Base-by-base conservation (phyloP, 2,329 filamentous ascomycete species). In the Ophiostoma angusticollis region DNA sequence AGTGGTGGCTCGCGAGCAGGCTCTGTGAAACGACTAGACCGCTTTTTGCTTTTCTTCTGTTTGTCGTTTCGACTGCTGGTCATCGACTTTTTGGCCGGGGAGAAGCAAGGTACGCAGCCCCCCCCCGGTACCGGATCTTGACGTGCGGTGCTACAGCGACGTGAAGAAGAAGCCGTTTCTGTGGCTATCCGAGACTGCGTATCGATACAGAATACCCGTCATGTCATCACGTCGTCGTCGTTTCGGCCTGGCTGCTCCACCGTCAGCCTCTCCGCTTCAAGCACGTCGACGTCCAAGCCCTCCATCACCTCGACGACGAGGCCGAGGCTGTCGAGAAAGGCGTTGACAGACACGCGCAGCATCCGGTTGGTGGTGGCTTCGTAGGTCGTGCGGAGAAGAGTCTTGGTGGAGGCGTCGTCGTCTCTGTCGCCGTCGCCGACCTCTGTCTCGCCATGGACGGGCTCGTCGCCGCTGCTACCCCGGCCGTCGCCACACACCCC, bases 321-420 rank as follows among this genome's bases (percentile, higher is more conserved):
- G 37, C 77, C 75, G 40, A 95, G 58, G 50, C 81, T 93, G 52
- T 96, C 89, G 69, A 96, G 86, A 59, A 95, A 95, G 9, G 86
- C 85, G 61, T 96, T 96, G 41, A 95, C 87, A 3, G 89, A 84
- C 3, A 98, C 91, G 31, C 91, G 79, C 42, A 98, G 70, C 89
- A 96, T 96, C 49, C 91, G 80, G 56, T 95, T 94, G 16, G 91
- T 96, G 0, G 85, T 85, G 1, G 91, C 91, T 39, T 70, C 72
- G 61, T 96, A 96, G 44, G 80, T 72, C 9, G 84, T 80, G 44
- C 71, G 68, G 35, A 96, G 65, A 5, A 87, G 60, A 17, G 53
- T 59, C 14, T 56, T 52, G 29, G 55, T 54, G 21, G 47, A 42
- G 18, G 44, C 40, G 8, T 2, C 30, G n/a, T 18, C 14, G 24